Conservation (phyloP, 2,329 filamentous ascomycete species). For the Harringtonia aguacate region DNA sequence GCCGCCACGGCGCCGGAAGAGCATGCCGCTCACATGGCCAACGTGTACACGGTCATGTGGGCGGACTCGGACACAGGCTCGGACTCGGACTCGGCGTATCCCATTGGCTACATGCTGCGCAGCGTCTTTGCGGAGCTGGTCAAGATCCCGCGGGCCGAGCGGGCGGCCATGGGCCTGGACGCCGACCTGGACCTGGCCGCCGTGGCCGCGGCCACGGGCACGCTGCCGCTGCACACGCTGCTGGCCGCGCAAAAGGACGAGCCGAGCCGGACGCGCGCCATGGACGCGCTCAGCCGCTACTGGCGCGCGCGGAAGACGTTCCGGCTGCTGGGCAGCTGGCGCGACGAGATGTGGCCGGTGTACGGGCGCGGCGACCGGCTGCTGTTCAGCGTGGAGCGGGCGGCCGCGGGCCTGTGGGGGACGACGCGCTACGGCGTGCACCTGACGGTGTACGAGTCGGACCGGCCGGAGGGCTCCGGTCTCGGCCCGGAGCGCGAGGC, state of each 20-base stretch:
- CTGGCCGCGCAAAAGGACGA: slow-evolving; percentile 44
- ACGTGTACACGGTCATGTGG: slow-evolving; percentile 57
- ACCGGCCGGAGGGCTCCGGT: too few species aligned
- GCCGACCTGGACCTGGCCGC: slow-evolving; percentile 17
- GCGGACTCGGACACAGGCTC: slow-evolving; percentile 42
- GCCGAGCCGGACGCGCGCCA: slow-evolving; percentile 47
- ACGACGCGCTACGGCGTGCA: slow-evolving; percentile 71
- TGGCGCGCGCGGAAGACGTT: slow-evolving; percentile 67
- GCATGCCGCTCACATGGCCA: slow-evolving; percentile 44
- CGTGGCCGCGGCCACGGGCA: slow-evolving; percentile 30
- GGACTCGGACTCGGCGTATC: slow-evolving; percentile 42
- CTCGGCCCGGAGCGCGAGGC: slow-evolving; percentile 20
- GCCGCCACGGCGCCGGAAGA: slow-evolving; percentile 45
- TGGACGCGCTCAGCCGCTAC: slow-evolving; percentile 47
- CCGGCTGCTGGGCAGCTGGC: slow-evolving; percentile 65
- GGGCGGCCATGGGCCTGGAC: slow-evolving; percentile 48
- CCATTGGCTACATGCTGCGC: slow-evolving; percentile 51
- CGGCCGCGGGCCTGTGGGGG: slow-evolving; percentile 63
- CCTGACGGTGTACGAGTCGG: slow-evolving; percentile 58
- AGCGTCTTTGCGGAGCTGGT: slow-evolving; percentile 37
- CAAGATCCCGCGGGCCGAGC: slow-evolving; percentile 43
- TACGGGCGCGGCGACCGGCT: slow-evolving; percentile 51
- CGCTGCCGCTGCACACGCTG: slow-evolving; percentile 53
- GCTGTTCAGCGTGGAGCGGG: slow-evolving; percentile 68
- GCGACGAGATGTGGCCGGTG: slow-evolving; percentile 70